Base-by-base conservation (phyloP, 257 asterid species). In the Linaria vulgaris region DNA sequence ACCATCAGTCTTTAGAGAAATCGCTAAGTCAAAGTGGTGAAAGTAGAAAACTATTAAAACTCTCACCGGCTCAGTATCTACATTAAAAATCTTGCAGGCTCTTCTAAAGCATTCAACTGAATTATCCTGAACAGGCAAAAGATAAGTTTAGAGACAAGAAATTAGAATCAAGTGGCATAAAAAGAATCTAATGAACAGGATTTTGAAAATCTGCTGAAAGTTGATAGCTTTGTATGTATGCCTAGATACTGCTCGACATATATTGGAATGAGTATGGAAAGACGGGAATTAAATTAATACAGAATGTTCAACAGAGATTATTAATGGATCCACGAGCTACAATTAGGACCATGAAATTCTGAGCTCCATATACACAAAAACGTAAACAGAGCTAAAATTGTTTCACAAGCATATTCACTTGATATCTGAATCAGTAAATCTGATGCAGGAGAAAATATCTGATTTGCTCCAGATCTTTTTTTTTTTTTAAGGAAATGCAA, bases 21-120 rank as follows among this genome's bases (percentile, higher is more conserved):
- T 73, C n/a, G 60, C 23, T 24, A 16, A 58, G 65, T 41, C 41
- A 16, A 11, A 43, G 34, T 38, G 31, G 16, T 16, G 6, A 73
- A 37, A 69, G 59, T 20, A 30, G 60, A 13, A 72, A 64, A 24
- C 12, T 25, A 76, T 22, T n/a, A 24, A 12, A 45, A 61, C 59
- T 66, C 96, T 87, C 72, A 87, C 97, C 37, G 82, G 87, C 68
- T 85, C 95, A 34, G 83, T 69, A 66, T 92, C 97, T 70, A 82
- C 63, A 68, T 80, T 81, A 68, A 89, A 92, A 72, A 92, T 83
- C 76, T 83, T 89, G 88, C 86, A 85, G 74, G 97, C 99, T 81
- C 99, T 85, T 79, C 82, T 76, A 79, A 76, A 85, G 86, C 95
- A 85, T 81, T 92, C 99, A 52, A 74, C 78, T 68, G 88, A 67